These are phyloP conservation scores for Dioszegia aurantiaca DNA, from an alignment of 768 basidiomycete genomes.

Conservation along the genomic window DNA sequence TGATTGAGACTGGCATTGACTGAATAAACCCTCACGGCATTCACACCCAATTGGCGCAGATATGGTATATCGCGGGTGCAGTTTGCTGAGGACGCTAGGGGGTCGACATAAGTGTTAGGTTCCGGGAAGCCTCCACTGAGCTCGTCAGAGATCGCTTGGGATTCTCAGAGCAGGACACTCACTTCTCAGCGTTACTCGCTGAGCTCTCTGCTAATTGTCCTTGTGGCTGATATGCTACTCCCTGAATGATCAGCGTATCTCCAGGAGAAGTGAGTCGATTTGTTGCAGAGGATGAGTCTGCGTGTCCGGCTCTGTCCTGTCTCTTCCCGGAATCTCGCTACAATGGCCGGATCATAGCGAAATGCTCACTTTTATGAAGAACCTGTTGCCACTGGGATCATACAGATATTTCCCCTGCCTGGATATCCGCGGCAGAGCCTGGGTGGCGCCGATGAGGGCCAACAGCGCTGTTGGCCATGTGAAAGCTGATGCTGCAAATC, in stretches of 20 bases:
- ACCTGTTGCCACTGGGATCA: constrained; percentile 67
- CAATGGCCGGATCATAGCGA: too few relatives aligned
- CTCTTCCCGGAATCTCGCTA: too few relatives aligned
- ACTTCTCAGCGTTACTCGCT: constrained; percentile 48
- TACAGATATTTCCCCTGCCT: constrained; percentile 79
- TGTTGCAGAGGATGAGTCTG: too few relatives aligned
- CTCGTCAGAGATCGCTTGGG: background rate
- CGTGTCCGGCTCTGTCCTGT: too few relatives aligned
- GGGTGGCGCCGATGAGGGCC: background rate
- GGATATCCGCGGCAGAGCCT: constrained; percentile 66
- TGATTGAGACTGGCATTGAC: constrained; percentile 80
- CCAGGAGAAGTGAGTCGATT: too few relatives aligned
- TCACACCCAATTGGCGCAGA: constrained; percentile 72
- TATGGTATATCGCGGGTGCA: constrained; percentile 78
- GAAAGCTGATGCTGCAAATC: background rate
- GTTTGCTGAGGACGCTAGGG: constrained; percentile 64
- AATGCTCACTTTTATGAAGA: constrained; percentile 79
- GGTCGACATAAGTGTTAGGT: constrained; percentile 75
- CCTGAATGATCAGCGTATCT: too few relatives aligned
- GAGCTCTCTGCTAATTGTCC: constrained; percentile 37
- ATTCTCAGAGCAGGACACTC: constrained; percentile 10
- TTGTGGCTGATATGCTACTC: constrained; percentile 49
- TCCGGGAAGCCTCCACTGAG: constrained; percentile 52
- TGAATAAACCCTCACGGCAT: constrained; percentile 79
- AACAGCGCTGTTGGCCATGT: background rate